phyloP scores from a whole-genome alignment of 305 asterid genomes.

The Ilex paraguariensis region DNA sequence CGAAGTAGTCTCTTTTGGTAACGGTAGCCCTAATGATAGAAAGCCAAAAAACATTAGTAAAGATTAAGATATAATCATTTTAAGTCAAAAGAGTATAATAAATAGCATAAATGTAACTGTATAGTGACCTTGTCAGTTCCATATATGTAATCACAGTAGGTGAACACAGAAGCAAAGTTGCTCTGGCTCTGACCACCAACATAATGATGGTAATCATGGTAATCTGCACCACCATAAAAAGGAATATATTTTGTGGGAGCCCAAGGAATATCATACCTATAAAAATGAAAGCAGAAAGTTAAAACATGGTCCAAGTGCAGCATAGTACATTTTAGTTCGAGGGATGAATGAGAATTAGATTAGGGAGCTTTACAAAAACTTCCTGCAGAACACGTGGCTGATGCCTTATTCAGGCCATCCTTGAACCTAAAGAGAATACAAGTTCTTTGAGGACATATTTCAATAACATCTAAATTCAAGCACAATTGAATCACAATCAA shows the following conservation, averaged over 20 bases:
- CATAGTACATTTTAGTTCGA: background rate
- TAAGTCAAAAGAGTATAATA: slow-evolving; percentile 5
- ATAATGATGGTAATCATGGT: slow-evolving; percentile 93
- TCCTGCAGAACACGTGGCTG: too few relatives aligned
- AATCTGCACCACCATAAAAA: slow-evolving; percentile 94
- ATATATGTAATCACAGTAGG: slow-evolving; percentile 83
- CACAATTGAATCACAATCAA: too few relatives aligned
- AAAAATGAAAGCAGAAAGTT: too few relatives aligned
- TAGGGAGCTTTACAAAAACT: too few relatives aligned
- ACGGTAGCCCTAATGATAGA: slow-evolving; percentile 69
- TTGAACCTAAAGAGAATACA: too few relatives aligned
- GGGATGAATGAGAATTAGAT: background rate
- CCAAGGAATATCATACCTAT: slow-evolving; percentile 80
- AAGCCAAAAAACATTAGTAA: slow-evolving; percentile 1
- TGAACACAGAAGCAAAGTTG: slow-evolving; percentile 86
- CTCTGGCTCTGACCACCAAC: slow-evolving; percentile 92
- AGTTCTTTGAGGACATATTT: too few relatives aligned
- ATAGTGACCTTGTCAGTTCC: slow-evolving; percentile 94
- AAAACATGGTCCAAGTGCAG: background rate
- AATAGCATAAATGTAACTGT: background rate
- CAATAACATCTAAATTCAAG: too few relatives aligned
- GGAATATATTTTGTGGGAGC: slow-evolving; percentile 81
- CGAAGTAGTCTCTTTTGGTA: slow-evolving; percentile 85
- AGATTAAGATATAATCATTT: slow-evolving; percentile 8
- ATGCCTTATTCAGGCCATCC: too few relatives aligned